Base-by-base conservation (phyloP, 352 stramenopile genomes). In the Blastocystis sp. region DNA sequence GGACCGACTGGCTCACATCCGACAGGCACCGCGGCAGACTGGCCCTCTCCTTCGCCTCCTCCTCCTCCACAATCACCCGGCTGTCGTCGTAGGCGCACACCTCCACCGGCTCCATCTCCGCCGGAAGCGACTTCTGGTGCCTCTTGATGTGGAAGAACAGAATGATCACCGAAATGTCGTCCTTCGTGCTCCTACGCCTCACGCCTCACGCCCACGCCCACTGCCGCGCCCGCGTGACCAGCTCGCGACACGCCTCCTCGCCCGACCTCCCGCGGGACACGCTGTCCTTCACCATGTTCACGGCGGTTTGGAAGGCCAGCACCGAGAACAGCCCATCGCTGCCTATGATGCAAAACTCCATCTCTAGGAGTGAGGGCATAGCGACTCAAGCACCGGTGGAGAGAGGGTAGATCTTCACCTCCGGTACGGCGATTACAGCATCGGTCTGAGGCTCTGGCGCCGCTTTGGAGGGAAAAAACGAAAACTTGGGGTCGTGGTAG, bases 111-210 rank as follows among this genome's bases (percentile, higher is more conserved):
- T 74, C 34, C 17, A 43, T 21, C 40, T 38, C 34, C 17, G 17
- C 34, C n/a, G 45, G 23, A 74, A 56, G 48, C 48, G 48, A 17
- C 48, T 56, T 56, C 48, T 56, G 5, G 14, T 56, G 48, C 48
- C 14, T 56, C 14, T 56, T 56, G 4, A 84, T 52, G 48, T 84
- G 74, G 48, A 84, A 84, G 74, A 84, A 84, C 14, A 84, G 74
- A 84, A 84, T 69, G 61, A 84, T 84, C 11, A 84, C 74, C 10
- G 74, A 84, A n/a, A 84, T 84, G 48, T 84, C 74, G 60, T 84
- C 74, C 74, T 53, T 84, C 17, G 74, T 67, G 9, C 43, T 84
- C 23, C 74, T 84, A 84, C 14, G 0, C 53, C 2, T 84, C 53
- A 84, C 48, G 2, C 23, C 45, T 9, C 34, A 28, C 17, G 2